phyloP scores from a whole-genome alignment of 1,139 yeast species.

The Arxiozyma slooffiae region DNA sequence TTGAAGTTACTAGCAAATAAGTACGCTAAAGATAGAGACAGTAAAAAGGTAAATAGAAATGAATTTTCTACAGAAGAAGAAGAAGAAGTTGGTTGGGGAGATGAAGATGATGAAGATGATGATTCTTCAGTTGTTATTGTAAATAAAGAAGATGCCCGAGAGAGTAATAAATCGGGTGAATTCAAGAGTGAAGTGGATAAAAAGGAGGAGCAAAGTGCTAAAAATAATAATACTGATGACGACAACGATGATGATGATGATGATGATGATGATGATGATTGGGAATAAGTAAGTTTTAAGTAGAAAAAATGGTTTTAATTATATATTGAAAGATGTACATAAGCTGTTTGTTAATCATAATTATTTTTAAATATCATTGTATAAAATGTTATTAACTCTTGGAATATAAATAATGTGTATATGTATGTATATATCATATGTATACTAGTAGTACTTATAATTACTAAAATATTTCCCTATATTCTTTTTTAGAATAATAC shows the following conservation, averaged over 20 bases:
- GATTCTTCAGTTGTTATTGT: slow-evolving; percentile 12
- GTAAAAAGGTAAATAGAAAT: slow-evolving; percentile 4
- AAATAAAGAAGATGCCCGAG: slow-evolving; percentile 10
- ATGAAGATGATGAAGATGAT: slow-evolving; percentile 7
- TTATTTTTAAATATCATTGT: background rate
- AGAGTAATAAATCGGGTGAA: background rate
- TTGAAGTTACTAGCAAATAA: slow-evolving; percentile 40
- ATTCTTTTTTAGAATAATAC: slow-evolving; percentile 51
- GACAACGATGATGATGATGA: slow-evolving; percentile 15
- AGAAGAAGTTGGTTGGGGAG: slow-evolving; percentile 21
- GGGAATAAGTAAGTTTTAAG: slow-evolving; percentile 36
- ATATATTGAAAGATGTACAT: background rate
- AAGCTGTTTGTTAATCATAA: background rate
- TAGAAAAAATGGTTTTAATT: background rate
- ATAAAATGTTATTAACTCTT: background rate
- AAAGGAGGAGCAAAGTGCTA: slow-evolving; percentile 7
- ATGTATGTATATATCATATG: background rate
- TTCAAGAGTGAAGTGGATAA: background rate
- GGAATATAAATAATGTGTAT: background rate
- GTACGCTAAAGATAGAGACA: slow-evolving; percentile 7
- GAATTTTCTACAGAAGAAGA: slow-evolving; percentile 16
- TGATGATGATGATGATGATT: slow-evolving; percentile 45
- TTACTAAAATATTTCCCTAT: slow-evolving; percentile 10
- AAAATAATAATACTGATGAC: slow-evolving; percentile 10
- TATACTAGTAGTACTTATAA: background rate